These are phyloP conservation scores for Royoungia palumana DNA, from an alignment of 768 basidiomycete species.

Conservation along the genomic window DNA sequence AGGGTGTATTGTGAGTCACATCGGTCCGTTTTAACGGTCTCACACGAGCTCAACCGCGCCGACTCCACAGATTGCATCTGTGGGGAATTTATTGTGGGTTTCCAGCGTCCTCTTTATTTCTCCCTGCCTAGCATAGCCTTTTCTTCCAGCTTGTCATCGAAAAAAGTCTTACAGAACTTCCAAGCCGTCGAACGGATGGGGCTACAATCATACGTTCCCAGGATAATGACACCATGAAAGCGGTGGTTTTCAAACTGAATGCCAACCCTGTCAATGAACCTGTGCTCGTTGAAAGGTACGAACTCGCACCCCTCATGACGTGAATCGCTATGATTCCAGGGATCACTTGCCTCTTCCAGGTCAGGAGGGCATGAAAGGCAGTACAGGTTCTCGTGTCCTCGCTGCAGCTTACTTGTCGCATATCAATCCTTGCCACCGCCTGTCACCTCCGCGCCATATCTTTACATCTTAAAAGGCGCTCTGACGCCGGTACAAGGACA, in stretches of 20 bases:
- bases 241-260: constrained; percentile 85
- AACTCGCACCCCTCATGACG: constrained; percentile 11
- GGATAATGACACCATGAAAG: constrained; percentile 52
- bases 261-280: constrained; percentile 58
- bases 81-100: constrained; percentile 81
- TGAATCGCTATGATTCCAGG: constrained; percentile 17
- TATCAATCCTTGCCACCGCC: constrained; percentile 82
- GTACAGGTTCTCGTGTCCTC: constrained; percentile 58
- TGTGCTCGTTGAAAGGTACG: constrained; percentile 76
- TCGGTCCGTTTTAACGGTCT: constrained; percentile 5
- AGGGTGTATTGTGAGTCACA: constrained; percentile 72
- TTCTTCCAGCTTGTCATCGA: constrained; percentile 71
- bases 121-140: neutral
- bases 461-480: constrained; percentile 79
- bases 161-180: constrained; percentile 64
- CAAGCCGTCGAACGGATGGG: constrained; percentile 72
- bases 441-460: constrained; percentile 67
- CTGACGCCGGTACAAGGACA: constrained; percentile 89
- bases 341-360: constrained; percentile 33
- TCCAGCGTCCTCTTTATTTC: neutral
- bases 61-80: constrained; percentile 70
- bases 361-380: constrained; percentile 71
- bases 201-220: constrained; percentile 78
- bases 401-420: constrained; percentile 47
- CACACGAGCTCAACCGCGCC: constrained; percentile 10